Conservation (phyloP, 148 eudicot species). For the Cornus kousa region DNA sequence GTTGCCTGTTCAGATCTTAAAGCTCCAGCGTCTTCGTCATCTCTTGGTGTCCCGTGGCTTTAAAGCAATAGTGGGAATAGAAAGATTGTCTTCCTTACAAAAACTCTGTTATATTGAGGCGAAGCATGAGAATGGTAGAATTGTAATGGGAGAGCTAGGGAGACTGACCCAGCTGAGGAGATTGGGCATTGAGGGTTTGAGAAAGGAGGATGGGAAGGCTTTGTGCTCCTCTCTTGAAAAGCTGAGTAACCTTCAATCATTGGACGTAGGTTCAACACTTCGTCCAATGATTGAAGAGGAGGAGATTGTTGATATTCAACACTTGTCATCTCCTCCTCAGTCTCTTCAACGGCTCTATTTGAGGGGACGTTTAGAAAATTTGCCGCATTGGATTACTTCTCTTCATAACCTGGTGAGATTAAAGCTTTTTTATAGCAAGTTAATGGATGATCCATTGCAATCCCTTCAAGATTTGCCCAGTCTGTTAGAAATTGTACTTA, state of each 20-base stretch:
- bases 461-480: neutral
- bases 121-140: too few relatives aligned
- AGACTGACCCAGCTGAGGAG: neutral
- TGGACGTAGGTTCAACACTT: neutral
- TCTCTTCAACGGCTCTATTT: neutral
- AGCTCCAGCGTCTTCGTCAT: neutral
- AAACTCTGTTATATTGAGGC: constrained; percentile 1
- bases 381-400: neutral
- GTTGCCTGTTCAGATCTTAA: constrained; percentile 13
- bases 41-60: neutral
- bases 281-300: too few relatives aligned
- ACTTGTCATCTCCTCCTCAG: neutral
- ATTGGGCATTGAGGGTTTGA: neutral
- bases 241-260: neutral
- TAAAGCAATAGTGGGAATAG: constrained; percentile 7
- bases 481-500: neutral
- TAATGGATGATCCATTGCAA: neutral
- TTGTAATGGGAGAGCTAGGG: neutral
- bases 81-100: neutral
- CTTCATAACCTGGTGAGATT: neutral
- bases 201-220: neutral
- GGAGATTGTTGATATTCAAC: neutral
- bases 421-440: neutral
- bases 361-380: neutral
- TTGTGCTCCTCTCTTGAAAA: neutral